Evolutionary conservation across 2,329 filamentous ascomycete genomes (phyloP).

Genomic region (Alternaria postmessia): DNA sequence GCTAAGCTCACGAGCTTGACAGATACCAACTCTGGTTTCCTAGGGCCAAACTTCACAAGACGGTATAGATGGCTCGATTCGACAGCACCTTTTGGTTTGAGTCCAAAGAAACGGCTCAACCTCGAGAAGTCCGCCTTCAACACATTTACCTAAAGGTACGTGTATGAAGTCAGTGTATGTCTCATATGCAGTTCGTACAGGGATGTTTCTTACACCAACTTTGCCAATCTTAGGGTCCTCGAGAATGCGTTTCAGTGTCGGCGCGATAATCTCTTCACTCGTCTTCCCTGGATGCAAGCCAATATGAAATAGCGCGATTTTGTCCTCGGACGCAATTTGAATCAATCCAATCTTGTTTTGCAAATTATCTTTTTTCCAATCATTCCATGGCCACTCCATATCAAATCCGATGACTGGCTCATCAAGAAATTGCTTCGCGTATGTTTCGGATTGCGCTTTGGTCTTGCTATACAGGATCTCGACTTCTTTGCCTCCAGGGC

Average conservation of each 20-base stretch:
- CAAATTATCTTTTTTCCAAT: constrained; percentile 57
- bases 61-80: constrained; percentile 86
- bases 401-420: constrained; percentile 85
- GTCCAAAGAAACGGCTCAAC: constrained; percentile 69
- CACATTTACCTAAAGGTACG: constrained; percentile 56
- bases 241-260: constrained; percentile 74
- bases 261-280: constrained; percentile 68
- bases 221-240: constrained; percentile 76
- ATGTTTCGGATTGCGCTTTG: constrained; percentile 70
- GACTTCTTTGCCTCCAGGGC: constrained; percentile 62
- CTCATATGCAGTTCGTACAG: no score
- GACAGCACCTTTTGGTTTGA: constrained; percentile 73
- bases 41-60: constrained; percentile 72
- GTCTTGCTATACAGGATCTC: constrained; percentile 81
- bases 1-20: constrained; percentile 69
- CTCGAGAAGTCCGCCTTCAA: constrained; percentile 68
- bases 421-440: constrained; percentile 70
- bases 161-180: no score
- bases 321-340: constrained; percentile 79
- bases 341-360: constrained; percentile 81
- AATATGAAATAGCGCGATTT: constrained; percentile 83
- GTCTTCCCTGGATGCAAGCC: constrained; percentile 61
- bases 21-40: constrained; percentile 51
- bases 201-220: constrained; percentile 67
- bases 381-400: constrained; percentile 76